phyloP scores from a whole-genome alignment of 169 alveolate genomes.

The Plasmodium blacklocki region DNA sequence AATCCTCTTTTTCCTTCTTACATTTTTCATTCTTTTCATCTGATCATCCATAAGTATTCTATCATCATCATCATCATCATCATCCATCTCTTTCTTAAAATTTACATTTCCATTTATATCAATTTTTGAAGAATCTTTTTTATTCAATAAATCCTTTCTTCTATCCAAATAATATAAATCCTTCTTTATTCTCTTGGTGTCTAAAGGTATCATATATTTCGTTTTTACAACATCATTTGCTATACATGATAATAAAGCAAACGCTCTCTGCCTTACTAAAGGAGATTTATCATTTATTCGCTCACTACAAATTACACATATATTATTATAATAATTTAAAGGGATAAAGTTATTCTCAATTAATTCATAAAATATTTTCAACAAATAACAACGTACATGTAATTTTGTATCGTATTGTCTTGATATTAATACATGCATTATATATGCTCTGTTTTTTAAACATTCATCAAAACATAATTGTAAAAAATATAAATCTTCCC shows the following conservation, averaged over 20 bases:
- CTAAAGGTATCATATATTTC: conserved; percentile 77
- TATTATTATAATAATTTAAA: conserved; percentile 76
- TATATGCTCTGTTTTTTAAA: conserved; percentile 40
- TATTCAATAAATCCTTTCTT: conserved; percentile 50
- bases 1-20: conserved; percentile 17
- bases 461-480: conserved; percentile 68
- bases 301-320: conserved; percentile 78
- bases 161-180: conserved; percentile 71
- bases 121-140: background rate
- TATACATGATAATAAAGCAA: conserved; percentile 79
- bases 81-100: background rate
- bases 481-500: conserved; percentile 48
- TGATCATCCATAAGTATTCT: too few species aligned
- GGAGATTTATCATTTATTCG: conserved; percentile 84
- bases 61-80: too few species aligned
- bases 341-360: conserved; percentile 84
- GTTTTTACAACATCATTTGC: conserved; percentile 80
- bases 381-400: conserved; percentile 84
- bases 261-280: conserved; percentile 86
- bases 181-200: conserved; percentile 62
- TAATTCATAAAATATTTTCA: conserved; percentile 81
- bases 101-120: background rate
- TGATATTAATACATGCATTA: conserved; percentile 65
- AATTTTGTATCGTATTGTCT: conserved; percentile 84
- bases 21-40: background rate